A percentile compares a stretch with the other conserved stretches of the same genome.
Evolutionary conservation across 108 stramenopile genomes (phyloP).

Genomic region (Fragilariopsis cylindrus): DNA sequence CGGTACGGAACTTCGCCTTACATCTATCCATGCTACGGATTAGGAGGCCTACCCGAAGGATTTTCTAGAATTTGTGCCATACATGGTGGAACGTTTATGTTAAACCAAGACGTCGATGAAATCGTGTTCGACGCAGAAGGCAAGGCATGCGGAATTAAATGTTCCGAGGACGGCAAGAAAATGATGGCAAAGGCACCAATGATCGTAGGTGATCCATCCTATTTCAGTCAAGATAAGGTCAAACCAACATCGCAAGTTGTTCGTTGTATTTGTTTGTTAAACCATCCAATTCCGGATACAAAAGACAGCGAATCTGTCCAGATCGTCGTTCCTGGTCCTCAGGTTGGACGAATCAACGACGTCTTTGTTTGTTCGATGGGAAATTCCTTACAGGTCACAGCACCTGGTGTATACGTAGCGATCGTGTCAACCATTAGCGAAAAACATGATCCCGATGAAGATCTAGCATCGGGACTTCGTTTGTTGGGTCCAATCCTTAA

Average conservation of each 20-base stretch:
- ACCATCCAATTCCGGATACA: conserved; percentile 94
- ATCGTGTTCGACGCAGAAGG: conserved; percentile 88
- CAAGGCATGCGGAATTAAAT: conserved; percentile 88
- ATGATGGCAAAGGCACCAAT: conserved; percentile 94
- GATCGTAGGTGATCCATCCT: conserved; percentile 97
- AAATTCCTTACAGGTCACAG: conserved; percentile 71
- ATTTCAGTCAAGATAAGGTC: conserved; percentile 87
- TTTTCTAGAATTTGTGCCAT: conserved; percentile 99
- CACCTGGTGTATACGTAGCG: conserved; percentile 92
- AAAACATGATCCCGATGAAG: conserved; percentile 89
- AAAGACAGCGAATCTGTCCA: conserved; percentile 91
- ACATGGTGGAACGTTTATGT: conserved; percentile 99
- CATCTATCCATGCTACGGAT: conserved; percentile 98
- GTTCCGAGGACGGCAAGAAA: conserved; percentile 51
- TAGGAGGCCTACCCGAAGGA: conserved; percentile 98
- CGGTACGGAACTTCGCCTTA: conserved; percentile 96
- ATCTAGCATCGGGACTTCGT: conserved; percentile 91
- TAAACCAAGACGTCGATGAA: conserved; percentile 97
- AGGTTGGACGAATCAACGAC: conserved; percentile 94
- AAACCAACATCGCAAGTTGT: conserved; percentile 87
- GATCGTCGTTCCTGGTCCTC: conserved; percentile 98
- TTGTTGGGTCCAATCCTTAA: conserved; percentile 93
- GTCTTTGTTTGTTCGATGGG: conserved; percentile 95
- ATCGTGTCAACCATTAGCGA: conserved; percentile 97
- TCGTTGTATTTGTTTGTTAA: conserved; percentile 97